Evolutionary conservation across 2,329 filamentous ascomycete species (phyloP), one percentile per base, ranked within the genome.

Genomic region (Monilinia fructigena): DNA sequence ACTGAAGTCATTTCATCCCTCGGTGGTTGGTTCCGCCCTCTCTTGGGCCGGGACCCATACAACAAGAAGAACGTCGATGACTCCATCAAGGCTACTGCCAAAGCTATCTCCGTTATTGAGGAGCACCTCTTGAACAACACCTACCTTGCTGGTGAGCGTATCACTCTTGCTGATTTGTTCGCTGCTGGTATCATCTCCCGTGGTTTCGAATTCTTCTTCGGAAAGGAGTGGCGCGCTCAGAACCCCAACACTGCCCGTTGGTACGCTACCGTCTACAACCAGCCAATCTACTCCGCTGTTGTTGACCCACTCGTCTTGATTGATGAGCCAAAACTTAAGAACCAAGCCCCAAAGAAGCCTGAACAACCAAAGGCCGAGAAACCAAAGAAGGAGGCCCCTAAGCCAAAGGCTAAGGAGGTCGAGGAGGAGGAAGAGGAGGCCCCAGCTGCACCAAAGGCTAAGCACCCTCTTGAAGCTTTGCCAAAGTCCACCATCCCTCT

Each of bases 51-150:
- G 76, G 86, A 87, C 75, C 83, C 88, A 73, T 99, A 98, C 88
- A 98, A 97, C 89, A 99, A 98, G 92, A 97, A 97, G 91, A 83
- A 82, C 77, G 90, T 95, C 69, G 94, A 98, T 66, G 92, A 97
- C 38, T 81, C 85, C 73, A 82, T 86, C 78, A 91, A 92, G 83
- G 82, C 79, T 70, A 81, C 89, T 68, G 80, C 85, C 74, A 89
- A 89, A 83, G 87, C 84, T 73, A 76, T 96, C 74, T 80, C 82
- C 70, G 85, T 91, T 73, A 82, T 95, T 66, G 95, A 99, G 84
- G 84, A 90, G 78, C 91, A 98, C 85, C 89, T 99, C 74, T 83
- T 89, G 72, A 84, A 90, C 83, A 92, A 96, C 88, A 99, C 95
- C 77, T 99, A 91, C 88, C 91, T 99, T 73, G 94, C 97, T 76